These are phyloP conservation scores for Panaeolus papilionaceus DNA, from an alignment of 768 basidiomycete species.

Conservation along the genomic window DNA sequence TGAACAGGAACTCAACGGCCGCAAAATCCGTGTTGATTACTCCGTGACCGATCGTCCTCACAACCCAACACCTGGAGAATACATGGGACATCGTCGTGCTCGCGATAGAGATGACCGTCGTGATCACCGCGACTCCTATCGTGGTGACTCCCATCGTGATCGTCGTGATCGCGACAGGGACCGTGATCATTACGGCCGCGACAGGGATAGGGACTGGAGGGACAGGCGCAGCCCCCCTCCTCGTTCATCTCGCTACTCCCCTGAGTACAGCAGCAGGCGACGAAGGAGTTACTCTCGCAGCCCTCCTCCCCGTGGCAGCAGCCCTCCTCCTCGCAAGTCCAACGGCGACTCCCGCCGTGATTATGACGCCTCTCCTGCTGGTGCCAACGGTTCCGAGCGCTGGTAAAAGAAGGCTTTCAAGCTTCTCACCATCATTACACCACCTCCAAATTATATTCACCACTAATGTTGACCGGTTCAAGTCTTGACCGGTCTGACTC, in stretches of 20 bases:
- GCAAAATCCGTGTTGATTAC: conserved; percentile 96
- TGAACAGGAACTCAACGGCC: conserved; percentile 87
- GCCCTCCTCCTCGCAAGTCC: conserved; percentile 44
- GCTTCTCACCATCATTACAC: conserved; percentile 21
- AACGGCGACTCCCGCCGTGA: conserved; percentile 40
- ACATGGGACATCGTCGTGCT: conserved; percentile 89
- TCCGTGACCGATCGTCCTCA: conserved; percentile 95
- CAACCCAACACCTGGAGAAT: conserved; percentile 96
- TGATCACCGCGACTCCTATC: conserved; percentile 44
- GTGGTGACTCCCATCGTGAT: conserved; percentile 43
- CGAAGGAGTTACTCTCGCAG: conserved; percentile 82
- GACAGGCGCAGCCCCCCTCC: conserved; percentile 81
- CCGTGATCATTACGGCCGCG: conserved; percentile 66
- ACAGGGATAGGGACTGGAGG: conserved; percentile 80
- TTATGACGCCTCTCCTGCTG: conserved; percentile 38
- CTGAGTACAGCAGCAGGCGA: conserved; percentile 63
- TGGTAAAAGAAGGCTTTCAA: conserved; percentile 55
- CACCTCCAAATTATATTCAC: conserved; percentile 5
- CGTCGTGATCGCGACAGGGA: conserved; percentile 61
- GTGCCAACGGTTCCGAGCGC: conserved; percentile 51
- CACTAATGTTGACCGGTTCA: conserved; percentile 28
- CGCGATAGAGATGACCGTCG: conserved; percentile 42
- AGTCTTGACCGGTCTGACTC: conserved; percentile 34
- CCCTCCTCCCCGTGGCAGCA: conserved; percentile 79
- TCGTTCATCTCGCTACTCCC: conserved; percentile 73